Base-by-base conservation (phyloP, 2,329 filamentous ascomycete species). In the Neoscytalidium dimidiatum region DNA sequence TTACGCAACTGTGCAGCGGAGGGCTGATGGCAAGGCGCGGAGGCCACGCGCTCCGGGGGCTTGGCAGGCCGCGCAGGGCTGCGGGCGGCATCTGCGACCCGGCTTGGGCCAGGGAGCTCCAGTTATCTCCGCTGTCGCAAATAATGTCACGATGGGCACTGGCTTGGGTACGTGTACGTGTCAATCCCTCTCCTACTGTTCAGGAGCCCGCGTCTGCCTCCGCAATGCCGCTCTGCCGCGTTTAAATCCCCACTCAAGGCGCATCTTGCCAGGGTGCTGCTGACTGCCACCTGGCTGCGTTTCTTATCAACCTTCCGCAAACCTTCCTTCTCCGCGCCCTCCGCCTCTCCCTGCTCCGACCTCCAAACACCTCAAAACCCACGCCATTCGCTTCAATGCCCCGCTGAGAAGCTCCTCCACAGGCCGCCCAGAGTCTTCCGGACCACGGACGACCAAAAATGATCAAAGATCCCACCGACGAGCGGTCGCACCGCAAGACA, bases 401-500 rank as follows among this genome's bases (percentile, higher is more conserved):
- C 52, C 52, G 35, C 38, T 57, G 52, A 57, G 35, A 28, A 3
- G 14, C 14, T 28, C 21, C 2, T 5, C 11, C 33, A 13, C 17
- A 13, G 52, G 52, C 52, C 52, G 52, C 52, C 52, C 52, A 41
- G 52, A 57, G 52, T 57, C 52, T 43, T 19, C 52, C 52, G 35
- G 52, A 57, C 52, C 52, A n/a, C 52, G 52, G 52, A 57, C 52
- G 52, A 29, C 52, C 52, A 21, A 57, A 43, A n/a, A 56, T 64
- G 62, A 53, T 56, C 23, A 44, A 35, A 38, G 48, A 64, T 28
- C 41, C 51, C 17, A 14, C 51, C 78, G 73, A 81, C 60, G 82
- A 85, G 69, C 79, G 77, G 35, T 78, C 82, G 56, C 80, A 87
- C 69, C 82, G 85, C 68, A 86, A 83, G 72, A 88, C 88, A 68